phyloP scores from a whole-genome alignment of 2,329 filamentous ascomycete genomes.

The Triangularia setosa region DNA sequence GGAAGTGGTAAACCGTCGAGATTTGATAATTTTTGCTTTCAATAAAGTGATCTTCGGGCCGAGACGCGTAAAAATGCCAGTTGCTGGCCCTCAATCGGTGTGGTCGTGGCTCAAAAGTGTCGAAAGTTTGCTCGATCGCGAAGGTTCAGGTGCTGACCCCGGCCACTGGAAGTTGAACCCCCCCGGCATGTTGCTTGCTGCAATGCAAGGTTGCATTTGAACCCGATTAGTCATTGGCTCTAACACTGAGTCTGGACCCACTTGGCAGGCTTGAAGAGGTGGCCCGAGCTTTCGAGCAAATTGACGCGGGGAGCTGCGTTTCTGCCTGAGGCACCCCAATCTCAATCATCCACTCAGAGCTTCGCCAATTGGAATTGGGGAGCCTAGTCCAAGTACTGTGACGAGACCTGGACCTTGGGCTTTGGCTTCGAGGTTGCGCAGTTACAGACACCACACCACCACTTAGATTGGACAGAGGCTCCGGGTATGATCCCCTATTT shows the following conservation, averaged over 20 bases:
- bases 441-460: constrained; percentile 13
- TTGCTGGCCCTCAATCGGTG: constrained; percentile 5
- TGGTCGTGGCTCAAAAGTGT: constrained; percentile 2
- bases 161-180: neutral
- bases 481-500: constrained; percentile 18
- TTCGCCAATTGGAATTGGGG: constrained; percentile 6
- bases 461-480: constrained; percentile 15
- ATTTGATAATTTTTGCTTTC: neutral
- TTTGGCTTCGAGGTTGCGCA: constrained; percentile 11
- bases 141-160: constrained; percentile 1
- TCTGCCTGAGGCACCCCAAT: neutral
- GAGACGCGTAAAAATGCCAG: constrained; percentile 22
- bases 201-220: neutral
- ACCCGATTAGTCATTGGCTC: constrained; percentile 2
- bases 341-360: neutral
- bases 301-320: neutral
- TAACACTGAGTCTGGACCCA: neutral
- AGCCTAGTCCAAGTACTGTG: neutral
- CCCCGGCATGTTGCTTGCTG: neutral
- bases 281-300: neutral
- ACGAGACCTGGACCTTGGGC: constrained; percentile 7
- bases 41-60: neutral
- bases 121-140: neutral
- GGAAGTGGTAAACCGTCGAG: neutral
- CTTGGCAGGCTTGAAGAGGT: neutral